Evolutionary conservation across 176 grass and related monocot species (phyloP), one percentile per base, ranked within the genome.

Genomic region (Oryza longistaminata): DNA sequence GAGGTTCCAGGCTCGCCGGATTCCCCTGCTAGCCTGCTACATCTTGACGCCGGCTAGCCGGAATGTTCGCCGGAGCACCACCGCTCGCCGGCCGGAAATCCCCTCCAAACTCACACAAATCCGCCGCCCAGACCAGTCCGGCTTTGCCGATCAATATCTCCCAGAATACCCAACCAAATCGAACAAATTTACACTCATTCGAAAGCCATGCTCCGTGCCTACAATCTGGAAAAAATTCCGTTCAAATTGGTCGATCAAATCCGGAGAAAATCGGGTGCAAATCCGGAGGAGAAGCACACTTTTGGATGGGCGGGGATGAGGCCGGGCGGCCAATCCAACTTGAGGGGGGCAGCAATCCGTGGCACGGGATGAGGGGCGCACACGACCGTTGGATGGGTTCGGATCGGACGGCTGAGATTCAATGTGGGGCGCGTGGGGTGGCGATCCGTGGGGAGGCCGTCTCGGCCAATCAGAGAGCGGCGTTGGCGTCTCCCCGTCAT

Each of bases 271-370:
- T 86, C 0, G 22, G 14, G 61, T 62, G 50, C 76, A 86, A 94
- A 94, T 79, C 68, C 74, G 82, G 87, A 82, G 52, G 87, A 91
- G 91, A 97, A 97, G 87, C 95, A 97, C 95, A 97, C 87, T 62
- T 61, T 16, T 44, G 52, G 74, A 85, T 40, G 46, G 53, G 53
- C n/a, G 55, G 12, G 22, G 83, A 1, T 0, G 66, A 50, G 79
- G n/a, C 9, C 29, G 64, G 49, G 49, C 46, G 13, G 49, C 14
- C 49, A 16, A 5, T 17, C 49, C 68, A 27, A 67, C 52, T 4
- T 31, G 29, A 31, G 68, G 80, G 22, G 62, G 64, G 70, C 40
- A 45, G 73, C 68, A 69, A 94, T 92, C 92, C 90, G 85, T 76
- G 85, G 82, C 87, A 78, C 9, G 65, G 11, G 27, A 35, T 26